Conservation (phyloP, 2,329 filamentous ascomycete genomes). For the Pestalotiopsis sp. region DNA sequence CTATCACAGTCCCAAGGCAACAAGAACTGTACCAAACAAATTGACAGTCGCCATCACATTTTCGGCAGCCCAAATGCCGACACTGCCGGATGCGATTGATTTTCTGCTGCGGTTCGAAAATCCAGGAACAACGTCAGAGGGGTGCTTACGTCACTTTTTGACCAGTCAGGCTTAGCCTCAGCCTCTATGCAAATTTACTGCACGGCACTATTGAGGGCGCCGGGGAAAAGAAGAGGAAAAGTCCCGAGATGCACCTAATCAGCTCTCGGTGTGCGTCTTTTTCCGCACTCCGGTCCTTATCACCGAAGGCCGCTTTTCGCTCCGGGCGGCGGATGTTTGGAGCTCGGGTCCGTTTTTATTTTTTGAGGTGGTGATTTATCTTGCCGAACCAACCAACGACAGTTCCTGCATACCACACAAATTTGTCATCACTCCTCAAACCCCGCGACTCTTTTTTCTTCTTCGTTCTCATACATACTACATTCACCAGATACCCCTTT, state of each 20-base stretch:
- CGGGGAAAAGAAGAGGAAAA: background rate
- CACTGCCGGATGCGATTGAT: slow-evolving; percentile 5
- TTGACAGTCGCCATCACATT: background rate
- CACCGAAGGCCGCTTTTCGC: background rate
- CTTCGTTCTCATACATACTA: slow-evolving; percentile 14
- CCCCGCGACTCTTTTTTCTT: slow-evolving; percentile 16
- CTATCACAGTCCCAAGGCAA: background rate
- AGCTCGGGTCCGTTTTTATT: slow-evolving; percentile 10
- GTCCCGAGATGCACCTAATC: background rate
- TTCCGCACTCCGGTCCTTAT: background rate
- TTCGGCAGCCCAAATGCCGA: slow-evolving; percentile 5
- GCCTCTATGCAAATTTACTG: background rate
- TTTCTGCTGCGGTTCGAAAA: background rate
- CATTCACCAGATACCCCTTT: slow-evolving; percentile 17
- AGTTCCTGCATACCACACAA: background rate
- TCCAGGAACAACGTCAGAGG: slow-evolving; percentile 10
- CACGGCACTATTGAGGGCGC: background rate
- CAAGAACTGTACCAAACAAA: background rate
- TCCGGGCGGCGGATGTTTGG: background rate
- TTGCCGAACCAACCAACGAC: slow-evolving; percentile 9
- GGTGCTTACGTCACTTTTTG: slow-evolving; percentile 9
- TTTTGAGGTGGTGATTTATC: slow-evolving; percentile 27
- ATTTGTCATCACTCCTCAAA: slow-evolving; percentile 17
- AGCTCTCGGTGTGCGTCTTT: background rate
- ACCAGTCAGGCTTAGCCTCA: background rate